A percentile compares a stretch with the other conserved stretches of the same genome.
phyloP scores from a whole-genome alignment of 371 early-diverging fungal species.

The Coemansia sp. region DNA sequence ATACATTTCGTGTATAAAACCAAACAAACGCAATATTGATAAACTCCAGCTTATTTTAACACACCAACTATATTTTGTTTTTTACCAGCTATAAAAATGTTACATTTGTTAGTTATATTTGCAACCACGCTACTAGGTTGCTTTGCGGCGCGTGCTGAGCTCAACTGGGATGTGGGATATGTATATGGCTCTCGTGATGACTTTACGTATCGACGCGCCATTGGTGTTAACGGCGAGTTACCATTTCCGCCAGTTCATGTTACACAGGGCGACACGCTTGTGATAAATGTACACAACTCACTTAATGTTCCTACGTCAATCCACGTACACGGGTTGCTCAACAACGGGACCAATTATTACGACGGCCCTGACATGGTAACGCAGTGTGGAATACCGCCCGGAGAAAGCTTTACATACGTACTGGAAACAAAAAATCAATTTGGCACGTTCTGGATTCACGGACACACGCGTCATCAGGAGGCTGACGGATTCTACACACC shows the following conservation, averaged over 20 bases:
- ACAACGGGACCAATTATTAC: constrained; percentile 60
- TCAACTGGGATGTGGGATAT: constrained; percentile 68
- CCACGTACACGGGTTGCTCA: constrained; percentile 70
- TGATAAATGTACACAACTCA: constrained; percentile 63
- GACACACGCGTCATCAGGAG: constrained; percentile 67
- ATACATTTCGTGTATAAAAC: too few species aligned
- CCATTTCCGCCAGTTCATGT: constrained; percentile 57
- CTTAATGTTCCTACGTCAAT: constrained; percentile 61
- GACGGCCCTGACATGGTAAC: constrained; percentile 66
- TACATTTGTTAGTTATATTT: background rate
- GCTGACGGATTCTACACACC: constrained; percentile 79
- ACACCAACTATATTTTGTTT: background rate
- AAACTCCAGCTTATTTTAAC: background rate
- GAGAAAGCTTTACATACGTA: constrained; percentile 61
- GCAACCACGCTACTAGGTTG: background rate
- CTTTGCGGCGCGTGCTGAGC: constrained; percentile 40
- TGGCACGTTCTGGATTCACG: constrained; percentile 78
- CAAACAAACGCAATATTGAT: too few species aligned
- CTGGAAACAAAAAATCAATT: constrained; percentile 57
- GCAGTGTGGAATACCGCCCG: constrained; percentile 62
- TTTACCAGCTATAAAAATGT: background rate
- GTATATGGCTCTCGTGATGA: constrained; percentile 61
- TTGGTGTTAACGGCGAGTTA: constrained; percentile 71
- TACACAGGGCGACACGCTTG: constrained; percentile 56
- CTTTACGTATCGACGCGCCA: constrained; percentile 57